Conservation (phyloP, 2,329 filamentous ascomycete species). For the Colletotrichum gloeosporioides region DNA sequence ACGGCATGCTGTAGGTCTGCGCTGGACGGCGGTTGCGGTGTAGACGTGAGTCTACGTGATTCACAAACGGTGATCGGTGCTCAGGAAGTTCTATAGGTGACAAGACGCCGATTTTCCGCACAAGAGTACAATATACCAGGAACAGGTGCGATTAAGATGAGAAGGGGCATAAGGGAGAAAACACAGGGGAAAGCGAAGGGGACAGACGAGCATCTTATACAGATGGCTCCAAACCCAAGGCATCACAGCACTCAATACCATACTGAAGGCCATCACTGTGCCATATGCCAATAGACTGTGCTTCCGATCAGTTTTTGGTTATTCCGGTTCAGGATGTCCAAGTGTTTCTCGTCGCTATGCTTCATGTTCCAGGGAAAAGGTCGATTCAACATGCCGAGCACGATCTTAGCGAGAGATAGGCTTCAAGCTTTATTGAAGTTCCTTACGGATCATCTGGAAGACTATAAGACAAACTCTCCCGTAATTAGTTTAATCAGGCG, state of each 20-base stretch:
- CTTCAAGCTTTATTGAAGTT: not conserved
- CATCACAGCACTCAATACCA: not conserved
- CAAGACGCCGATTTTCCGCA: not conserved
- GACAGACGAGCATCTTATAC: not conserved
- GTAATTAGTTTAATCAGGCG: not conserved
- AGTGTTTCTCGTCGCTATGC: not conserved
- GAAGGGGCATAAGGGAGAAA: not conserved
- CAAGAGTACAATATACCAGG: fast-evolving
- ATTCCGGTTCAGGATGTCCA: not conserved
- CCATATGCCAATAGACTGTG: not conserved
- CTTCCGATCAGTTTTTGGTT: not conserved
- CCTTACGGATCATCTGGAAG: not conserved
- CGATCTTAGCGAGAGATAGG: not conserved
- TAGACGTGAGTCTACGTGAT: too few species aligned
- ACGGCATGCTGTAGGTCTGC: not conserved
- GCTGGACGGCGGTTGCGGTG: not conserved
- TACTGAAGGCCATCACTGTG: too few species aligned
- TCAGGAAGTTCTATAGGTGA: too few species aligned
- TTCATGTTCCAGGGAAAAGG: not conserved
- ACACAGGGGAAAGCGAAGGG: not conserved
- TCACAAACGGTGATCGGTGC: too few species aligned
- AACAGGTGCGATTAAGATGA: not conserved
- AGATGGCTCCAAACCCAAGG: not conserved
- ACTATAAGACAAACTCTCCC: not conserved
- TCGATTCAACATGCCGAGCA: not conserved